Conservation (phyloP, 208 protist genomes). For the Leishmania major region DNA sequence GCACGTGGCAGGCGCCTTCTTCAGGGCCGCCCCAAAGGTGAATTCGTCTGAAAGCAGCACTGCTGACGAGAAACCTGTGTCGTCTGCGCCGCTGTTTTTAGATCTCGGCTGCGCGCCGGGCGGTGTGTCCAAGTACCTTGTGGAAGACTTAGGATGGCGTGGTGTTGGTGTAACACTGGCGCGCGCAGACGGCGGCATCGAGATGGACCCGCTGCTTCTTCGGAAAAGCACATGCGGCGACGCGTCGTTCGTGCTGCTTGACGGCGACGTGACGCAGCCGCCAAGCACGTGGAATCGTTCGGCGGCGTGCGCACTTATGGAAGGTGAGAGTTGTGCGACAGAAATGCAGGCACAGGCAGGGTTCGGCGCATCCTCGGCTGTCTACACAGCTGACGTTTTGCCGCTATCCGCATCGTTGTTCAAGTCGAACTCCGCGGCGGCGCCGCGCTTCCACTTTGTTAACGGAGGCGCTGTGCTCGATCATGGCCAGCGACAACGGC, state of each 20-base stretch:
- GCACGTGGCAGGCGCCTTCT: slow-evolving; percentile 29
- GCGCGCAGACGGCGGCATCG: slow-evolving; percentile 53
- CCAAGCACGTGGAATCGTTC: slow-evolving; percentile 28
- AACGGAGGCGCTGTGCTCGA: slow-evolving; percentile 85
- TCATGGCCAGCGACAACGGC: slow-evolving; percentile 62
- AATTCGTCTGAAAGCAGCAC: not conserved
- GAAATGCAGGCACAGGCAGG: not conserved
- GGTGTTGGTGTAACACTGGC: slow-evolving; percentile 75
- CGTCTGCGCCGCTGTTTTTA: slow-evolving; percentile 46
- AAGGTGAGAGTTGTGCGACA: not conserved
- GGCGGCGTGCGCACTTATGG: not conserved
- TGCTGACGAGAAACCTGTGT: not conserved
- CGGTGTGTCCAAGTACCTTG: slow-evolving; percentile 71
- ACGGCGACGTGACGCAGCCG: slow-evolving; percentile 41
- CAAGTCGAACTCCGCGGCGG: not conserved
- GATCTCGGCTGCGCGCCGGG: slow-evolving; percentile 78
- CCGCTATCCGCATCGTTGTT: not conserved
- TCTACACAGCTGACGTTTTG: not conserved
- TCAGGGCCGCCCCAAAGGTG: not conserved
- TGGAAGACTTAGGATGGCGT: slow-evolving; percentile 57
- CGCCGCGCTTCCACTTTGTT: slow-evolving; percentile 59
- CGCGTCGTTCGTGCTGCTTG: slow-evolving; percentile 31
- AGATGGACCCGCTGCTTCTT: slow-evolving; percentile 39
- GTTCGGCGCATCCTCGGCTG: not conserved
- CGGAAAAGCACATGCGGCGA: not conserved